Percentiles rank a stretch among this genome's conserved stretches.
phyloP scores from a whole-genome alignment of 2,329 filamentous ascomycete genomes.

The Corniculantispora saksenae region DNA sequence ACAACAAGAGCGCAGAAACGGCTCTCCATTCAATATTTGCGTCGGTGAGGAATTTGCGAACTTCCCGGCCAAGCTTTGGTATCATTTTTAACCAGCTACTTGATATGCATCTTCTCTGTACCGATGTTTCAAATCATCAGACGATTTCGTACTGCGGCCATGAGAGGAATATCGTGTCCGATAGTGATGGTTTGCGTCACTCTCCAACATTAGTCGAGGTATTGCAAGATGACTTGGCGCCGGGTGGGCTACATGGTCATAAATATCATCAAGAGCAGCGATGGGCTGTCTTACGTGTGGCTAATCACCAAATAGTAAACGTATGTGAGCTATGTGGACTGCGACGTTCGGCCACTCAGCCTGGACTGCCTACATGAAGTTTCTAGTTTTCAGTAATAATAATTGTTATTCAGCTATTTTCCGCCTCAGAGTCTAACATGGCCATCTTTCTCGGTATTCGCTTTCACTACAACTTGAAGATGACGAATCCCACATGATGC shows the following conservation, averaged over 20 bases:
- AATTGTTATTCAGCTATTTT: too few relatives aligned
- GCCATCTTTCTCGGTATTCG: too few relatives aligned
- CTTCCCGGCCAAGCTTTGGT: conserved; percentile 49
- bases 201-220: conserved; percentile 4
- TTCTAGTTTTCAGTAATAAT: too few relatives aligned
- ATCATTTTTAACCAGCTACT: conserved; percentile 56
- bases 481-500: not conserved
- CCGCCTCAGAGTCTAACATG: too few relatives aligned
- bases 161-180: too few relatives aligned
- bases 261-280: conserved; percentile 48
- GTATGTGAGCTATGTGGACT: conserved; percentile 32
- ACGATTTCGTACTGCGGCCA: conserved; percentile 6
- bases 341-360: too few relatives aligned
- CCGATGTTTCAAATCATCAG: conserved; percentile 40
- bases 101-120: conserved; percentile 56
- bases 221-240: conserved; percentile 18
- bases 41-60: not conserved
- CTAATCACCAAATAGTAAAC: conserved; percentile 40
- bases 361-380: too few relatives aligned
- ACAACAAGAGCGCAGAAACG: not conserved
- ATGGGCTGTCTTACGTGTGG: conserved; percentile 52
- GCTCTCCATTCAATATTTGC: not conserved
- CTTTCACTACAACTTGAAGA: not conserved
- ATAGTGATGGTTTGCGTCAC: not conserved
- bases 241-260: conserved; percentile 30